Evolutionary conservation across 768 basidiomycete genomes (phyloP).

Genomic region (Termitomyces bulborhizus): DNA sequence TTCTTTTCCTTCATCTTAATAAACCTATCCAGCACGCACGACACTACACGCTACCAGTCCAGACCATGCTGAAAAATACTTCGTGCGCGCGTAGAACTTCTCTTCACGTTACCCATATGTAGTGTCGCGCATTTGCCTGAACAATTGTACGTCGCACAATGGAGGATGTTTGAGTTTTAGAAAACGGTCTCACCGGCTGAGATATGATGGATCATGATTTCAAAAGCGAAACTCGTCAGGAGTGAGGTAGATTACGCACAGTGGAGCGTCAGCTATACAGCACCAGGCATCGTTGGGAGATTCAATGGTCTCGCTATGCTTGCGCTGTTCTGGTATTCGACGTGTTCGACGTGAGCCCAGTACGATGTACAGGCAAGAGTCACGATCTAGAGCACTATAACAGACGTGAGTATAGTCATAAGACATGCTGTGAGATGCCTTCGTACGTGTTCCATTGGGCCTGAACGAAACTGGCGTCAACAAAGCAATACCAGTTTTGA

Average conservation of each 20-base stretch:
- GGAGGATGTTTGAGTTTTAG: slow-evolving; percentile 76
- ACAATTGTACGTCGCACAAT: slow-evolving; percentile 61
- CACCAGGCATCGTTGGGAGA: slow-evolving; percentile 59
- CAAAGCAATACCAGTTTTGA: neutral
- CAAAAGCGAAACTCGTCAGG: neutral
- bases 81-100: slow-evolving; percentile 57
- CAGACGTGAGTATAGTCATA: neutral
- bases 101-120: slow-evolving; percentile 61
- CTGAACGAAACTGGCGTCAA: slow-evolving; percentile 24
- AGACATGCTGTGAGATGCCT: neutral
- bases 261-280: slow-evolving; percentile 46
- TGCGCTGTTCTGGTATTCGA: slow-evolving; percentile 52
- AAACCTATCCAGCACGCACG: too few relatives aligned
- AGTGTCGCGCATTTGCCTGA: slow-evolving; percentile 52
- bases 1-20: too few relatives aligned
- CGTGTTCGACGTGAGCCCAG: slow-evolving; percentile 59
- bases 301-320: slow-evolving; percentile 41
- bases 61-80: slow-evolving; percentile 75
- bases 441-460: slow-evolving; percentile 80
- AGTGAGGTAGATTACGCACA: slow-evolving; percentile 28
- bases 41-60: too few relatives aligned
- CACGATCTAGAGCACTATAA: slow-evolving; percentile 58
- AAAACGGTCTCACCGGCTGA: slow-evolving; percentile 73
- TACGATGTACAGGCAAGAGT: slow-evolving; percentile 65
- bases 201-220: neutral